phyloP scores from a whole-genome alignment of 108 stramenopile species.

The Pinguiococcus pyrenoidosus region DNA sequence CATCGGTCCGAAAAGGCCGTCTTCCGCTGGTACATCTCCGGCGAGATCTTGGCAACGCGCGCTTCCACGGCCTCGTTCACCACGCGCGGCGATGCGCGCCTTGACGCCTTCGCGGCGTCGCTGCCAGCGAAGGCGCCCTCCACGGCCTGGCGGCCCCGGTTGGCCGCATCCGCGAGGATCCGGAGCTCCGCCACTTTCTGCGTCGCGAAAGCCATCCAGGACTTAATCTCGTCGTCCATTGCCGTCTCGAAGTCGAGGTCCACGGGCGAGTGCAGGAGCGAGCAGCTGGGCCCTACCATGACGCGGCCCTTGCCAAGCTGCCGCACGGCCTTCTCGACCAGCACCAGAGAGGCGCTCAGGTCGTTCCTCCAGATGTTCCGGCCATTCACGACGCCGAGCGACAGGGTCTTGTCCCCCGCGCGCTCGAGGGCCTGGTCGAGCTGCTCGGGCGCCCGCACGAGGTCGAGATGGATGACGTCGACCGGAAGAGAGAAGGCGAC shows the following conservation, averaged over 20 bases:
- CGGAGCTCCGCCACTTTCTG: slow-evolving; percentile 46
- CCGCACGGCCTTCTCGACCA: background rate
- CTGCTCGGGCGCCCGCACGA: slow-evolving; percentile 19
- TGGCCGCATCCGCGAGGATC: no score
- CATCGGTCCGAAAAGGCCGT: slow-evolving; percentile 33
- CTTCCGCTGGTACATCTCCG: slow-evolving; percentile 21
- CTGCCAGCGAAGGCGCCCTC: slow-evolving; percentile 7
- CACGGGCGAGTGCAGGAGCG: slow-evolving; percentile 44
- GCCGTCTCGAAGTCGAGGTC: slow-evolving; percentile 26
- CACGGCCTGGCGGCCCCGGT: no score
- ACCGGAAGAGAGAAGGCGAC: slow-evolving; percentile 13
- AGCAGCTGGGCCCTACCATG: slow-evolving; percentile 30
- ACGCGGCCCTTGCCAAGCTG: background rate
- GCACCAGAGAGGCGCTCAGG: slow-evolving; percentile 13
- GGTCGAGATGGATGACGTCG: slow-evolving; percentile 37
- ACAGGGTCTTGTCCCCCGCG: slow-evolving; percentile 23
- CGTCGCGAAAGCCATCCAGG: slow-evolving; percentile 38
- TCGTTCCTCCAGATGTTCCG: slow-evolving; percentile 44
- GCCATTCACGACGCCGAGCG: slow-evolving; percentile 42
- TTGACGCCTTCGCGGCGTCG: background rate
- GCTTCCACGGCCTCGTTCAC: slow-evolving; percentile 6
- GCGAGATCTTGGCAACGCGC: slow-evolving; percentile 1
- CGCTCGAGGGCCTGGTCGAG: background rate
- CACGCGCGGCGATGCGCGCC: background rate
- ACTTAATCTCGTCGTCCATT: slow-evolving; percentile 21